Evolutionary conservation across 2,329 filamentous ascomycete genomes (phyloP).

Genomic region (Trichoderma harzianum): DNA sequence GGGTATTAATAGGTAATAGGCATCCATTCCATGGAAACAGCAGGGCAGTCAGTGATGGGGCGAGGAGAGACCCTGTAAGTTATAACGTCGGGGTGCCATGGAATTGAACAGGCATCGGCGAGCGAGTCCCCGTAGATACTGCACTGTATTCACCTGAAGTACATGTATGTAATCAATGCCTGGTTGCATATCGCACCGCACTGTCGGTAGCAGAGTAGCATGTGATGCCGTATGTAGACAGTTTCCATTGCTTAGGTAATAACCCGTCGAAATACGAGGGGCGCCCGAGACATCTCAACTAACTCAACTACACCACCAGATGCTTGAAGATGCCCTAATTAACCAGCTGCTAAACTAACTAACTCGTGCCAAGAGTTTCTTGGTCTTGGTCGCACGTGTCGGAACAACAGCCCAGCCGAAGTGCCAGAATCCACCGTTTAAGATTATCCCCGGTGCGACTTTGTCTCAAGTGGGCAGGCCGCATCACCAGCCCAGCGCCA

Average conservation of each 20-base stretch:
- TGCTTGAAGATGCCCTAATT: not conserved
- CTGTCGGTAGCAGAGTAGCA: not conserved
- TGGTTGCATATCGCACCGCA: not conserved
- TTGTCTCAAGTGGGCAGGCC: not conserved
- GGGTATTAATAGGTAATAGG: not conserved
- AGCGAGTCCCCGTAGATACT: not conserved
- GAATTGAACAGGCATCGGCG: not conserved
- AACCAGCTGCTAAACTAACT: not conserved
- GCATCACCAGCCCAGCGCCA: not conserved
- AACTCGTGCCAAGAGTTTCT: not conserved
- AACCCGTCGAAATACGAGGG: not conserved
- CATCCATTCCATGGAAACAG: no score
- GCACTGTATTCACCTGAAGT: not conserved
- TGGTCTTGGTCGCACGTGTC: not conserved
- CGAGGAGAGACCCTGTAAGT: not conserved
- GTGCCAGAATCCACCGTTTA: not conserved
- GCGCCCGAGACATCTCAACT: no score
- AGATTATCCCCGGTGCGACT: not conserved
- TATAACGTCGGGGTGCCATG: not conserved
- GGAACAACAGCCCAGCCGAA: conserved; percentile 3
- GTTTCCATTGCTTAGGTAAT: not conserved
- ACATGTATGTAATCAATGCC: not conserved
- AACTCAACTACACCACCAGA: not conserved
- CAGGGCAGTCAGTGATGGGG: not conserved
- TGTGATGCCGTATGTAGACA: not conserved